Percentiles rank a stretch among this genome's conserved stretches.
Conservation (phyloP, 225 moss, liverwort and hornwort species). For the Thuidium tamariscinum region DNA sequence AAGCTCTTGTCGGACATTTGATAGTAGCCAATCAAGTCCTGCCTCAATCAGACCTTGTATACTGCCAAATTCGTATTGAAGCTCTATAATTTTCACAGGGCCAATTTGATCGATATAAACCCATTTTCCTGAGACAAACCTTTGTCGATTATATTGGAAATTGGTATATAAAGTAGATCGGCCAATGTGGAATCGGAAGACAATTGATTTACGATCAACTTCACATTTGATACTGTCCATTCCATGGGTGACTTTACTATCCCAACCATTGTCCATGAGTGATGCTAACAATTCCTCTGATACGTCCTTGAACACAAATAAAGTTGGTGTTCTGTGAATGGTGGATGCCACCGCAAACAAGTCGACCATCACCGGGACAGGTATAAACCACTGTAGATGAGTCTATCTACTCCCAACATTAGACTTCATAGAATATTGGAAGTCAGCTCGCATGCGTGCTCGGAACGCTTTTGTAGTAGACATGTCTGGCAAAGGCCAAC, state of each 20-base stretch:
- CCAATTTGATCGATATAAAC: neutral
- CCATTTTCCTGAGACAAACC: neutral
- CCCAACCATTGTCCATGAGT: neutral
- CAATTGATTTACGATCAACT: neutral
- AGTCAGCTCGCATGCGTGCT: neutral
- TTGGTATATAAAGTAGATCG: neutral
- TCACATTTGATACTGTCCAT: neutral
- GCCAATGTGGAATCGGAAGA: neutral
- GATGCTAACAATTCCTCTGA: neutral
- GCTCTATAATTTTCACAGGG: rapidly evolving
- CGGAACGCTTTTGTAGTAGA: neutral
- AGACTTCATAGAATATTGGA: neutral
- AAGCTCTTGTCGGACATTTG: too few relatives aligned
- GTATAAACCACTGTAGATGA: neutral
- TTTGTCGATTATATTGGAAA: neutral
- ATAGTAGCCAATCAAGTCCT: too few relatives aligned
- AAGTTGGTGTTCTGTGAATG: neutral
- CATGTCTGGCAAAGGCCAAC: neutral
- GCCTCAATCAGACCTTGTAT: too few relatives aligned
- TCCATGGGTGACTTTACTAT: neutral
- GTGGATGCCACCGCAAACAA: neutral
- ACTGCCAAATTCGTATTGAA: too few relatives aligned
- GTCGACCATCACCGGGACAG: neutral
- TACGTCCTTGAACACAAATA: neutral
- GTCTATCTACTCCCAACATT: rapidly evolving